Evolutionary conservation across 2,329 filamentous ascomycete genomes (phyloP).

Genomic region (Escovopsis sp.): DNA sequence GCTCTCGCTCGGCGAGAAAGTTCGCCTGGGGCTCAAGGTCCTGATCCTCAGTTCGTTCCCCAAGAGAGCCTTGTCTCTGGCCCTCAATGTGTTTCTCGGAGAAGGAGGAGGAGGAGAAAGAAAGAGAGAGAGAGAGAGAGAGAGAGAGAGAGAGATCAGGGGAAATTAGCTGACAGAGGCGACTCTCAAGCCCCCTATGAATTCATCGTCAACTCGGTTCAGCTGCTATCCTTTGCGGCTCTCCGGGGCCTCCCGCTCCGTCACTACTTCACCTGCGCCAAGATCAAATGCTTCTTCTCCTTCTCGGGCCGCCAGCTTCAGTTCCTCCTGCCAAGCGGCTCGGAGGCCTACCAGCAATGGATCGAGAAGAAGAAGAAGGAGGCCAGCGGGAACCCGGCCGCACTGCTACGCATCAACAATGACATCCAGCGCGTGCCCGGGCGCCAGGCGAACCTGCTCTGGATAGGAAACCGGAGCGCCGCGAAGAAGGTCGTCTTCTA

Average conservation of each 20-base stretch:
- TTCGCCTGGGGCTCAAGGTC: constrained; percentile 5
- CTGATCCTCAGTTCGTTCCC: constrained; percentile 7
- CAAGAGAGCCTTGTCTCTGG: no score
- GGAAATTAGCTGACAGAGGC: neutral
- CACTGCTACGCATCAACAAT: constrained; percentile 7
- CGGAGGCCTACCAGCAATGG: constrained; percentile 11
- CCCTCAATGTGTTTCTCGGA: no score
- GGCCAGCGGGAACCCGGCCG: constrained; percentile 2
- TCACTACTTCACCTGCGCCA: constrained; percentile 7
- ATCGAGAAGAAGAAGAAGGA: constrained; percentile 8
- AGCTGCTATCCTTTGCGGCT: constrained; percentile 8
- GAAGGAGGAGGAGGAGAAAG: neutral
- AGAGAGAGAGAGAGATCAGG: neutral
- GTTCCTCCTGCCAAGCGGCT: constrained; percentile 7
- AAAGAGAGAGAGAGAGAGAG: neutral
- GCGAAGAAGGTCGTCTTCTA: constrained; percentile 16
- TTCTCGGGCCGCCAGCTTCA: constrained; percentile 12
- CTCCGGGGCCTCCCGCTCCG: constrained; percentile 7
- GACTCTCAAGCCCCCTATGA: constrained; percentile 5
- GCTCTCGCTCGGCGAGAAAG: constrained; percentile 9
- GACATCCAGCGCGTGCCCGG: constrained; percentile 10
- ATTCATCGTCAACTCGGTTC: constrained; percentile 4
- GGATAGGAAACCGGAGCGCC: constrained; percentile 14
- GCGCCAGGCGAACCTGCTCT: constrained; percentile 10
- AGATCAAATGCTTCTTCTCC: constrained; percentile 7